Conservation (phyloP, 805 yeast genomes). For the Kuraishia cidri region DNA sequence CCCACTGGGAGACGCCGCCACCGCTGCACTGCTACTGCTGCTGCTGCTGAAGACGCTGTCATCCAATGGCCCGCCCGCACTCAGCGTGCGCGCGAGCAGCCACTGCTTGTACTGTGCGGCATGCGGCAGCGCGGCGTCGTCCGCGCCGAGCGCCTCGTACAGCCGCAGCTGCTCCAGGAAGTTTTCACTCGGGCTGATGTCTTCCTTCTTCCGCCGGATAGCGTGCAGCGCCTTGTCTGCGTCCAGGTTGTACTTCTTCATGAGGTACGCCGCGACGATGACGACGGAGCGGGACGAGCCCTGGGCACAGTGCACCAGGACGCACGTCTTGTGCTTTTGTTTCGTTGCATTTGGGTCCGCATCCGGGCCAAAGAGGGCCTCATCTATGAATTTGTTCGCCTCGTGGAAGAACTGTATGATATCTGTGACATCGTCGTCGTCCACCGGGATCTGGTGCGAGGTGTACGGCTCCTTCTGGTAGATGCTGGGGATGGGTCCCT, state of each 20-base stretch:
- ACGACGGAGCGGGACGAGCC: constrained; percentile 42
- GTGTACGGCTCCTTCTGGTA: constrained; percentile 36
- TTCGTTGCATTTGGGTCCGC: constrained; percentile 9
- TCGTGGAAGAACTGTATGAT: constrained; percentile 54
- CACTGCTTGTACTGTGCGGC: constrained; percentile 30
- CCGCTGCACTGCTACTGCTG: constrained; percentile 5
- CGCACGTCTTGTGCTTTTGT: constrained; percentile 31
- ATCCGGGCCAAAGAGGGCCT: constrained; percentile 42
- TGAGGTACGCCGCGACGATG: constrained; percentile 35
- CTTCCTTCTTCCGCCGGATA: constrained; percentile 52
- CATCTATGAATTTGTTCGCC: constrained; percentile 58
- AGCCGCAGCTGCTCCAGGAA: constrained; percentile 66
- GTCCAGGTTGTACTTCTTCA: constrained; percentile 44
- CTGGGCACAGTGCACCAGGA: constrained; percentile 43
- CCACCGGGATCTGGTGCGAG: constrained; percentile 54
- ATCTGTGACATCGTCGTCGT: constrained; percentile 65
- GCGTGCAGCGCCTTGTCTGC: constrained; percentile 64
- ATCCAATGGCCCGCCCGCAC: not conserved
- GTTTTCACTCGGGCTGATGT: constrained; percentile 63
- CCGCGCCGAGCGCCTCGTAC: constrained; percentile 39
- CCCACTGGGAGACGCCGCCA: constrained; percentile 7
- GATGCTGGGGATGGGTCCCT: constrained; percentile 49
- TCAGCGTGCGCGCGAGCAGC: constrained; percentile 19
- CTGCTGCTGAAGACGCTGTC: not conserved
- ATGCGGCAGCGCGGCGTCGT: constrained; percentile 17